Percentiles rank a stretch among this genome's conserved stretches.
Evolutionary conservation across 2,329 filamentous ascomycete species (phyloP).

Genomic region (Graphium sp.): DNA sequence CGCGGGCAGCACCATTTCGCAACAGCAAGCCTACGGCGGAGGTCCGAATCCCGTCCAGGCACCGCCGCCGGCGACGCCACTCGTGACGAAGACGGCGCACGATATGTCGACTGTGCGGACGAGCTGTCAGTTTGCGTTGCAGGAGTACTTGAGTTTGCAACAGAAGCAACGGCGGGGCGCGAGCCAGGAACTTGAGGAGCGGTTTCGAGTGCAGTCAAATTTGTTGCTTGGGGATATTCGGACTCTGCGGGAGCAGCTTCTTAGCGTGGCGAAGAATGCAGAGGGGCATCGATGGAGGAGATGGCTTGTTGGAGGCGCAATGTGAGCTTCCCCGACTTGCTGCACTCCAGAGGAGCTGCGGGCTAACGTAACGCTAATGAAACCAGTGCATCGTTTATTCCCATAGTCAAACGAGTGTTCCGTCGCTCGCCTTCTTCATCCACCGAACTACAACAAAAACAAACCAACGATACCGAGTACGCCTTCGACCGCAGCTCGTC

Average conservation of each 20-base stretch:
- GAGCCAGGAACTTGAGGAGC: slow-evolving; percentile 21
- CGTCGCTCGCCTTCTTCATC: slow-evolving; percentile 17
- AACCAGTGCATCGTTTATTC: slow-evolving; percentile 30
- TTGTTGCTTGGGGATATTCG: slow-evolving; percentile 26
- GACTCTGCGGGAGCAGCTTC: slow-evolving; percentile 24
- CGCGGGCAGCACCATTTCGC: neutral
- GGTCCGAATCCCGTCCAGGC: neutral
- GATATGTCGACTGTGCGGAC: slow-evolving; percentile 15
- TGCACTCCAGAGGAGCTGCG: neutral
- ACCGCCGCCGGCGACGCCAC: slow-evolving; percentile 6
- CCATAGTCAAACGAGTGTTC: slow-evolving; percentile 32
- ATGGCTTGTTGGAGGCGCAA: slow-evolving; percentile 31
- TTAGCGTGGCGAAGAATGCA: slow-evolving; percentile 21
- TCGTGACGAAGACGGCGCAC: slow-evolving; percentile 8
- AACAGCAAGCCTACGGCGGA: slow-evolving; percentile 1
- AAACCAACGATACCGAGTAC: slow-evolving; percentile 38
- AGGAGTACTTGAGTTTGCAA: slow-evolving; percentile 16
- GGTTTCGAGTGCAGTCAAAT: slow-evolving; percentile 22
- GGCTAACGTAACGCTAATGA: neutral
- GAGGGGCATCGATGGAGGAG: slow-evolving; percentile 33
- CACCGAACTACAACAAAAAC: slow-evolving; percentile 14
- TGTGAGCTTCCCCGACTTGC: slow-evolving; percentile 20
- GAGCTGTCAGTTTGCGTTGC: slow-evolving; percentile 17
- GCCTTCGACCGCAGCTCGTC: slow-evolving; percentile 33
- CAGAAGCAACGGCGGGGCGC: slow-evolving; percentile 12